phyloP scores from a whole-genome alignment of 2,329 filamentous ascomycete genomes.

The Colletotrichum sublineola region DNA sequence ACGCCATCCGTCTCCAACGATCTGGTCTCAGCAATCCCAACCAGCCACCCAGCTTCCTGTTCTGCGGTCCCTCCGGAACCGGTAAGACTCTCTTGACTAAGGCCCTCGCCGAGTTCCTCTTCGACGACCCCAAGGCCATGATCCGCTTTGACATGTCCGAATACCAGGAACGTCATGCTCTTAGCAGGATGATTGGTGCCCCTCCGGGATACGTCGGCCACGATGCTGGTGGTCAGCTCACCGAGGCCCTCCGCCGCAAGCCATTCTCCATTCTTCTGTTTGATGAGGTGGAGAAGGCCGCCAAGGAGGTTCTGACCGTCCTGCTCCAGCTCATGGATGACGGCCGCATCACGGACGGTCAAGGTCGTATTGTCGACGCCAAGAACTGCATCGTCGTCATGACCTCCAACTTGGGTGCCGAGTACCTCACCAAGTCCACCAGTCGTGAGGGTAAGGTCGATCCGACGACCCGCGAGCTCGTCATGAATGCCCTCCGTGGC shows the following conservation, averaged over 20 bases:
- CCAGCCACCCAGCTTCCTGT: conserved; percentile 96
- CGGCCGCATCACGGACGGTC: conserved; percentile 96
- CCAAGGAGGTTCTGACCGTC: conserved; percentile 96
- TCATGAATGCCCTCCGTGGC: conserved; percentile 90
- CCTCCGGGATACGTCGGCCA: conserved; percentile 98
- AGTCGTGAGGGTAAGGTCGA: conserved; percentile 88
- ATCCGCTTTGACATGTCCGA: conserved; percentile 99
- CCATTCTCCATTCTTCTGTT: conserved; percentile 98
- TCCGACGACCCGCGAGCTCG: conserved; percentile 84
- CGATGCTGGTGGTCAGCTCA: conserved; percentile 94
- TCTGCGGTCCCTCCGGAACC: conserved; percentile 98
- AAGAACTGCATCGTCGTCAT: conserved; percentile 99
- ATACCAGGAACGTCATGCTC: conserved; percentile 95
- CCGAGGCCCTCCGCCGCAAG: conserved; percentile 91
- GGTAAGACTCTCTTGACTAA: conserved; percentile 98
- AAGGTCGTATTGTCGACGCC: conserved; percentile 93
- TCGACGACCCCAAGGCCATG: conserved; percentile 97
- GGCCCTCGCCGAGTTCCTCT: conserved; percentile 96
- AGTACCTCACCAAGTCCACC: conserved; percentile 86
- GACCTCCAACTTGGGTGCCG: conserved; percentile 97
- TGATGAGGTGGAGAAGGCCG: conserved; percentile 98
- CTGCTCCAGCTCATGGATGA: conserved; percentile 99
- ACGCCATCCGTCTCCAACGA: conserved; percentile 94
- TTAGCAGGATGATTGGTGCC: conserved; percentile 97
- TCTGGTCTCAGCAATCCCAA: conserved; percentile 97